Conservation (phyloP, 2,329 filamentous ascomycete genomes). For the Biscogniauxia marginata region DNA sequence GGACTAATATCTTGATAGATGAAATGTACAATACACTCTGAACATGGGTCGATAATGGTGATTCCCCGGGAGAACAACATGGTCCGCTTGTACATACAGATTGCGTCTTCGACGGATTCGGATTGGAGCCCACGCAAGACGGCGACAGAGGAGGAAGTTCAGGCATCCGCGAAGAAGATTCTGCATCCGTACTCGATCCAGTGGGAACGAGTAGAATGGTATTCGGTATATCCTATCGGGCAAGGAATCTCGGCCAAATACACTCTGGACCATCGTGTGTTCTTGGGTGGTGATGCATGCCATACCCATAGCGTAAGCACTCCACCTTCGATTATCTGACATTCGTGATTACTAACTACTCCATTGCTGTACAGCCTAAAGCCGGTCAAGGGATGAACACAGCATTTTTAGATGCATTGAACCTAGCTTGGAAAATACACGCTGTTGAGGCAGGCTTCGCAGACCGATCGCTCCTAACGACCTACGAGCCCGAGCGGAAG, state of each 20-base stretch:
- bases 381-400: slow-evolving; percentile 81
- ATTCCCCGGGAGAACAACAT: slow-evolving; percentile 66
- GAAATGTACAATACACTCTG: slow-evolving; percentile 75
- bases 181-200: slow-evolving; percentile 65
- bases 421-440: slow-evolving; percentile 95
- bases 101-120: slow-evolving; percentile 58
- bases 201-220: slow-evolving; percentile 70
- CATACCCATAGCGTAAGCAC: slow-evolving; percentile 71
- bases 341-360: slow-evolving; percentile 8
- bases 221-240: slow-evolving; percentile 73
- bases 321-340: neutral
- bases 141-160: slow-evolving; percentile 62
- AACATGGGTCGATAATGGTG: slow-evolving; percentile 74
- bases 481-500: slow-evolving; percentile 85
- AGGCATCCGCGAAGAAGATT: slow-evolving; percentile 63
- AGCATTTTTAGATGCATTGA: slow-evolving; percentile 77
- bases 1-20: slow-evolving; percentile 43
- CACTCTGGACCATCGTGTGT: slow-evolving; percentile 67
- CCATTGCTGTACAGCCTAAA: slow-evolving; percentile 60
- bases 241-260: slow-evolving; percentile 70
- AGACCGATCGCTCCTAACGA: slow-evolving; percentile 69
- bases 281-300: slow-evolving; percentile 75
- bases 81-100: slow-evolving; percentile 68
- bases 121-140: slow-evolving; percentile 63
- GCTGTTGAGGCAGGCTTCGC: slow-evolving; percentile 83